phyloP scores from a whole-genome alignment of 2,329 filamentous ascomycete species.

The Aspergillus fumigatiaffinis region DNA sequence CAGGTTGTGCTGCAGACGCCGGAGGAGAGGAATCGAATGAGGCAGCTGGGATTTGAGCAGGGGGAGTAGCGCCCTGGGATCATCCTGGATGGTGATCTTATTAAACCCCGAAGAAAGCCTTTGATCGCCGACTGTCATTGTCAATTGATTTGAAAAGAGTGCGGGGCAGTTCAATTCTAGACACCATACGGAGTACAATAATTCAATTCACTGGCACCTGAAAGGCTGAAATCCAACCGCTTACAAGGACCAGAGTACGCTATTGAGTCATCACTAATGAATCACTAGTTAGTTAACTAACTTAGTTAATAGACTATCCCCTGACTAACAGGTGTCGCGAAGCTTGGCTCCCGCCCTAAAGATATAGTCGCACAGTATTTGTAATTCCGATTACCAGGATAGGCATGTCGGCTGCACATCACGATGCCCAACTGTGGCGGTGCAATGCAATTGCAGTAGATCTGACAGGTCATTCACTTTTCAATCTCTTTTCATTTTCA shows the following conservation, averaged over 20 bases:
- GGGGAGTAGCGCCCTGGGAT: constrained; percentile 21
- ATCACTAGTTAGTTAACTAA: too few relatives aligned
- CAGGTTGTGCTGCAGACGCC: constrained; percentile 37
- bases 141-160: too few relatives aligned
- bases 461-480: background rate
- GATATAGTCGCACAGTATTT: background rate
- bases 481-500: too few relatives aligned
- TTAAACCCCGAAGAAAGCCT: constrained; percentile 10
- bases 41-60: constrained; percentile 34
- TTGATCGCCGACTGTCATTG: too few relatives aligned
- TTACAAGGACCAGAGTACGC: too few relatives aligned
- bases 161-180: too few relatives aligned
- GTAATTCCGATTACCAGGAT: background rate
- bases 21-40: constrained; percentile 33
- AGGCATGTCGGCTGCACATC: background rate
- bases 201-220: too few relatives aligned
- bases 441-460: background rate
- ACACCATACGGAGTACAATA: too few relatives aligned
- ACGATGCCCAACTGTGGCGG: constrained; percentile 3
- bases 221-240: too few relatives aligned
- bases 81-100: constrained; percentile 8
- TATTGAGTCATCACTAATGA: background rate
- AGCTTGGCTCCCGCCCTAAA: background rate
- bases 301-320: too few relatives aligned
- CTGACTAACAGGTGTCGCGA: background rate